Percentiles rank a stretch among this genome's conserved stretches.
Conservation (phyloP, 352 stramenopile genomes). For the Albugo laibachii region DNA sequence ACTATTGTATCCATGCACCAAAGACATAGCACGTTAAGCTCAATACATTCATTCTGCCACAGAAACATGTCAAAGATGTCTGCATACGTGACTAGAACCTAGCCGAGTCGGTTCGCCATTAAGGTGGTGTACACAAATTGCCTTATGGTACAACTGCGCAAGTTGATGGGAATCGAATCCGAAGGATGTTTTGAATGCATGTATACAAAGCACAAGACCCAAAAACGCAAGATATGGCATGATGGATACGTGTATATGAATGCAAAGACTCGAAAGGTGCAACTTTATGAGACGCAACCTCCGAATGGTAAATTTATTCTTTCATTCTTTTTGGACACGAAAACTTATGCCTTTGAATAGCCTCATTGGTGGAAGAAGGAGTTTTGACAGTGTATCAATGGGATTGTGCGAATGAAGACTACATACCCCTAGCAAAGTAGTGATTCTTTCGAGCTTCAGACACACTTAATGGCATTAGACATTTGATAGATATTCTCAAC, state of each 20-base stretch:
- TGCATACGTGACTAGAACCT: too few relatives aligned
- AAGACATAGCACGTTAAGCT: too few relatives aligned
- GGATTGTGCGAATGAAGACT: conserved; percentile 41
- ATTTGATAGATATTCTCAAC: too few relatives aligned
- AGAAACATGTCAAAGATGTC: too few relatives aligned
- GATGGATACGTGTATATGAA: conserved; percentile 46
- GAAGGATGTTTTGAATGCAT: conserved; percentile 53
- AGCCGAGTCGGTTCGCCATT: too few relatives aligned
- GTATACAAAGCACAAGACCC: conserved; percentile 78
- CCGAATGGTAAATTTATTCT: conserved; percentile 10
- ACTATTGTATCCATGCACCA: too few relatives aligned
- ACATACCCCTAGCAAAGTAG: conserved; percentile 33
- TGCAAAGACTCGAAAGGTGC: conserved; percentile 21
- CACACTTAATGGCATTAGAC: too few relatives aligned
- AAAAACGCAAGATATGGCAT: conserved; percentile 68
- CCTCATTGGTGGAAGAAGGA: conserved; percentile 31
- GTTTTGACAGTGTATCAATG: conserved; percentile 29
- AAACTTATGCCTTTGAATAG: conserved; percentile 1
- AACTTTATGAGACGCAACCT: conserved; percentile 34
- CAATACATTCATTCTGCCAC: too few relatives aligned
- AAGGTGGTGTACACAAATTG: too few relatives aligned
- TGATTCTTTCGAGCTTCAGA: neutral
- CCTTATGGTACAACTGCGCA: conserved; percentile 29
- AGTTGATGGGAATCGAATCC: conserved; percentile 21
- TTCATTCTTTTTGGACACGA: conserved; percentile 5